A percentile compares a stretch with the other conserved stretches of the same genome.
These are phyloP conservation scores for Aulographum hederae DNA, from an alignment of 2,329 filamentous ascomycete species.

Conservation along the genomic window DNA sequence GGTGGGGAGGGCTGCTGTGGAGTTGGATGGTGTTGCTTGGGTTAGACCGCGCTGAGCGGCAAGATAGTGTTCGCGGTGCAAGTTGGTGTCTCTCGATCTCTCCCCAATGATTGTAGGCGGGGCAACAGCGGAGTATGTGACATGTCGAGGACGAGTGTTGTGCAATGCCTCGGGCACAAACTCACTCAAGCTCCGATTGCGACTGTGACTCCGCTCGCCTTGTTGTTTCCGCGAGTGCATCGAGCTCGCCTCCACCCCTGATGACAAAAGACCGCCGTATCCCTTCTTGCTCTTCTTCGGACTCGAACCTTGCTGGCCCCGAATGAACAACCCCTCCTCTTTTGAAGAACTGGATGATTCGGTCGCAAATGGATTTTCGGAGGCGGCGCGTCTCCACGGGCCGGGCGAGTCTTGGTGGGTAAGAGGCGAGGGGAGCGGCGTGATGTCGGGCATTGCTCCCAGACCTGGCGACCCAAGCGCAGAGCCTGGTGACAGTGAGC, in stretches of 20 bases:
- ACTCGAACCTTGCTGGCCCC: conserved; percentile 7
- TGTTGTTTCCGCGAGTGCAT: conserved; percentile 10
- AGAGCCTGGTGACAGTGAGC: conserved; percentile 25
- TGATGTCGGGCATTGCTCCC: conserved; percentile 29
- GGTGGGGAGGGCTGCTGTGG: conserved; percentile 38
- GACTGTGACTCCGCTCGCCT: conserved; percentile 28
- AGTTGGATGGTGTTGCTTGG: conserved; percentile 34
- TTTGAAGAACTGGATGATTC: conserved; percentile 18
- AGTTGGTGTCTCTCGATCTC: conserved; percentile 21
- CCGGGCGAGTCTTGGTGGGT: conserved; percentile 17
- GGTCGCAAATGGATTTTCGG: conserved; percentile 10
- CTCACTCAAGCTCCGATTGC: conserved; percentile 77
- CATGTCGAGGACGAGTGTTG: conserved; percentile 48
- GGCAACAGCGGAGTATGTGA: conserved; percentile 38
- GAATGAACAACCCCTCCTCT: conserved; percentile 2
- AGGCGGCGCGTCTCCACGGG: conserved; percentile 20
- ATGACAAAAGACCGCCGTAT: conserved; percentile 11
- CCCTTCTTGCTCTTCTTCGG: conserved; percentile 26
- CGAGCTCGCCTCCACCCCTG: conserved; percentile 3
- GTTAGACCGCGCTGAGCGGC: conserved; percentile 61
- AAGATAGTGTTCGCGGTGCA: conserved; percentile 66
- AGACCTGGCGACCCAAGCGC: conserved; percentile 28
- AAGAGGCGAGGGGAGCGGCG: conserved; percentile 32
- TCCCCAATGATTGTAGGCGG: conserved; percentile 30
- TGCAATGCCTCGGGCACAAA: conserved; percentile 59